These are phyloP conservation scores for Phytopythium boreale DNA, from an alignment of 352 stramenopile genomes.

Conservation along the genomic window DNA sequence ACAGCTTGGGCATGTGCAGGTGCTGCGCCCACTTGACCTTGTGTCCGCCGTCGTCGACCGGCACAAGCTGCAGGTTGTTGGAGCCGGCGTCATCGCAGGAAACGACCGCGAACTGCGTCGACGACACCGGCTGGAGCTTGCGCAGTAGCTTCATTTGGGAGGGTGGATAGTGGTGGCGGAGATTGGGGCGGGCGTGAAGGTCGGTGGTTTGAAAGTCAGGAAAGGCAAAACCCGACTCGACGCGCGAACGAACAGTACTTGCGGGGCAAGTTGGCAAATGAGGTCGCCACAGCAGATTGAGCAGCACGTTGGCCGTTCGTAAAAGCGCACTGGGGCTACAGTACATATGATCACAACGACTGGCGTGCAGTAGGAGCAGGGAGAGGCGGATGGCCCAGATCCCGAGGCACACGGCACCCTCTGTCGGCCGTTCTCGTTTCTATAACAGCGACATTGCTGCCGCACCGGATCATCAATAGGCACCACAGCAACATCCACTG, in stretches of 20 bases:
- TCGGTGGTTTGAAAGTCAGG: not conserved
- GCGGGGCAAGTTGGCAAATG: slow-evolving; percentile 6
- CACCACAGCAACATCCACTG: not conserved
- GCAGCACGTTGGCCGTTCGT: too few species aligned
- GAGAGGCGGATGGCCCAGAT: not conserved
- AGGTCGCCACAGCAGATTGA: not conserved
- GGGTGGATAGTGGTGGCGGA: not conserved
- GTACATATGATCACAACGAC: not conserved
- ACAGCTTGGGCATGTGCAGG: slow-evolving; percentile 6
- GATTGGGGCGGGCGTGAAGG: too few species aligned
- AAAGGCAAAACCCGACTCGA: not conserved
- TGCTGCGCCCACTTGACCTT: slow-evolving; percentile 13
- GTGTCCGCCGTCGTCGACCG: not conserved
- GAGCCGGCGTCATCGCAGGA: not conserved
- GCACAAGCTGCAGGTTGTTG: not conserved
- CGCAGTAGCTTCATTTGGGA: slow-evolving; percentile 13
- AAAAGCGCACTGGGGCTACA: too few species aligned
- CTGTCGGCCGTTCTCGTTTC: not conserved
- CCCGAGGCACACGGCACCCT: not conserved
- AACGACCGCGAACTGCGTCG: slow-evolving; percentile 7
- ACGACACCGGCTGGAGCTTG: slow-evolving; percentile 14
- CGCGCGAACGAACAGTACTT: not conserved
- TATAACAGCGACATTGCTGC: not conserved
- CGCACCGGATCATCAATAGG: not conserved
- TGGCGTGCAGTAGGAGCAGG: not conserved